Conservation (phyloP, 768 basidiomycete species). For the Amanita pseudoporphyria region DNA sequence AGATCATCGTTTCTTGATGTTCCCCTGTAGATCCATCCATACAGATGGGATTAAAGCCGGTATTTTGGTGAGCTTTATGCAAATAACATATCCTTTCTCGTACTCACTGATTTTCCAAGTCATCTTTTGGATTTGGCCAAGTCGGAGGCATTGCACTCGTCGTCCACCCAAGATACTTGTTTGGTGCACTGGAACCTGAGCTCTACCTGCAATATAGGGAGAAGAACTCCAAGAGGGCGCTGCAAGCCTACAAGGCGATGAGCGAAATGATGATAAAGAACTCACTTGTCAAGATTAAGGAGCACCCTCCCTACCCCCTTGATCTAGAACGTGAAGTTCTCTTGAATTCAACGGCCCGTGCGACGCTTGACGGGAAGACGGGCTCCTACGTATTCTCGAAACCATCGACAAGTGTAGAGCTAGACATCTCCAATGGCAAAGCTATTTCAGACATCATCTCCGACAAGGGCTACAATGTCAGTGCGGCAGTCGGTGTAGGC, state of each 20-base stretch:
- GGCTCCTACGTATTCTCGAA: conserved; percentile 79
- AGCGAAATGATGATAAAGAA: conserved; percentile 94
- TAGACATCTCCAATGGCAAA: conserved; percentile 60
- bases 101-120: conserved; percentile 30
- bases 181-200: conserved; percentile 74
- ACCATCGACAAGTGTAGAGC: conserved; percentile 38
- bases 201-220: conserved; percentile 68
- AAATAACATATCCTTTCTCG: neutral
- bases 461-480: conserved; percentile 22
- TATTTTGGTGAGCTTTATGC: conserved; percentile 57
- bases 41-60: conserved; percentile 89
- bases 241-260: conserved; percentile 81
- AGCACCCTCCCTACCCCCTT: conserved; percentile 75
- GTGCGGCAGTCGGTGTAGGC: conserved; percentile 61
- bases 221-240: conserved; percentile 56
- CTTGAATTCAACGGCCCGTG: conserved; percentile 89
- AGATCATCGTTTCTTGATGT: conserved; percentile 84
- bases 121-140: conserved; percentile 97
- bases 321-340: conserved; percentile 85
- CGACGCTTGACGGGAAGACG: conserved; percentile 70
- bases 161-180: conserved; percentile 84
- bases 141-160: conserved; percentile 90
- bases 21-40: conserved; percentile 94
- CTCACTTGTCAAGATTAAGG: conserved; percentile 91
- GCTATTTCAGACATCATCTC: conserved; percentile 48